Conservation (phyloP, 2,329 filamentous ascomycete genomes). For the Nemania diffusa region DNA sequence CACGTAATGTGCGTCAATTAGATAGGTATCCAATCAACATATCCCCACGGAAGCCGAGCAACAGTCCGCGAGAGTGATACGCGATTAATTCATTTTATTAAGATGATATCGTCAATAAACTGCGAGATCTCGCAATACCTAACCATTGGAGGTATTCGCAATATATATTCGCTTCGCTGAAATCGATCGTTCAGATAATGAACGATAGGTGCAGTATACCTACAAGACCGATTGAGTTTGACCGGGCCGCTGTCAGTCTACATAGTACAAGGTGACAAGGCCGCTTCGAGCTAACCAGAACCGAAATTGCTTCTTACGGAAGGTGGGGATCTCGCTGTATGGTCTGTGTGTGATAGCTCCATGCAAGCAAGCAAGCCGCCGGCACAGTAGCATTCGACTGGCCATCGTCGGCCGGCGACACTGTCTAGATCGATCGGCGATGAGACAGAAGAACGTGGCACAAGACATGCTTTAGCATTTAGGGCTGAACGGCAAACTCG, state of each 20-base stretch:
- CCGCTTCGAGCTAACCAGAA: constrained; percentile 11
- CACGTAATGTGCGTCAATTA: background rate
- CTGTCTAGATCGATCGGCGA: background rate
- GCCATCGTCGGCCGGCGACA: background rate
- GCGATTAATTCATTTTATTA: background rate
- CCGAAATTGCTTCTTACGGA: constrained; percentile 29
- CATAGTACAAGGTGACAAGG: background rate
- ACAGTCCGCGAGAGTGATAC: background rate
- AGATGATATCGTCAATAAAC: background rate
- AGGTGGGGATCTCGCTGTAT: constrained; percentile 27
- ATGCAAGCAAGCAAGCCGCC: background rate
- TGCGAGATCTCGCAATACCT: background rate
- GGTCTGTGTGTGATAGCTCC: background rate
- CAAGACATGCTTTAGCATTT: background rate
- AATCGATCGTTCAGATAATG: too few species aligned
- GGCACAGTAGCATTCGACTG: background rate
- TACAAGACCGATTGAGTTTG: too few species aligned
- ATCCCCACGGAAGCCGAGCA: background rate
- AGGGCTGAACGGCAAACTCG: background rate
- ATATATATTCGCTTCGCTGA: constrained; percentile 4
- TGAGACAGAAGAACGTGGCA: background rate
- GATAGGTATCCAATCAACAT: background rate
- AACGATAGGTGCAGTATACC: too few species aligned
- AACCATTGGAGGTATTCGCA: background rate
- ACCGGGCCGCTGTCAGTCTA: too few species aligned